These are phyloP conservation scores for Emergomyces orientalis DNA, from an alignment of 2,329 filamentous ascomycete genomes.

Conservation along the genomic window DNA sequence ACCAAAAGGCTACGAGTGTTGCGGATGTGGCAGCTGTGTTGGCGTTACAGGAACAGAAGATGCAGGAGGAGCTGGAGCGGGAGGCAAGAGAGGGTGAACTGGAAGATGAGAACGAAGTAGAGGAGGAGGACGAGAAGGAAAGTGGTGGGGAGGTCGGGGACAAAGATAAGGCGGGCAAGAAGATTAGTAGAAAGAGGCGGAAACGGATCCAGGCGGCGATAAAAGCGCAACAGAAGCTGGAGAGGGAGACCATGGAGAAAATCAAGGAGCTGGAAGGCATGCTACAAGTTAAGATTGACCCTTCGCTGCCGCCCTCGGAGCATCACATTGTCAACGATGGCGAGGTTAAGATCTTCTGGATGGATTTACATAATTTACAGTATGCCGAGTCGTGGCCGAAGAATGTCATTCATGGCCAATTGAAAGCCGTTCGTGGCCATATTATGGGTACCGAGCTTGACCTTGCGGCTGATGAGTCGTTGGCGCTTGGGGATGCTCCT, in stretches of 20 bases:
- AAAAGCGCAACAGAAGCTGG: constrained; percentile 19
- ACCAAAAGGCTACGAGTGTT: constrained; percentile 55
- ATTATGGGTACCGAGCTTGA: constrained; percentile 22
- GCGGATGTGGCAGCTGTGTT: constrained; percentile 53
- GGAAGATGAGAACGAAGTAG: constrained; percentile 10
- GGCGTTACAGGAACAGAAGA: constrained; percentile 37
- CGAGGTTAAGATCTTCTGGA: constrained; percentile 39
- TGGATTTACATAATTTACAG: constrained; percentile 36
- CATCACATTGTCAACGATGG: constrained; percentile 22
- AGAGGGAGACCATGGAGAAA: constrained; percentile 19
- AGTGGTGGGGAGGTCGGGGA: constrained; percentile 17
- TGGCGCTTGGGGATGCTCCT: background rate
- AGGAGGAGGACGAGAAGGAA: constrained; percentile 14
- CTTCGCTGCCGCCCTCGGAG: constrained; percentile 13
- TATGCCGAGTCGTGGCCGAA: constrained; percentile 36
- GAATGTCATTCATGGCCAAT: constrained; percentile 35
- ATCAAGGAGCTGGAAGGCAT: constrained; percentile 20
- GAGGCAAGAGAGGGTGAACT: constrained; percentile 12
- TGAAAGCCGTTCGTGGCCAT: constrained; percentile 30
- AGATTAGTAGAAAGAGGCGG: constrained; percentile 24
- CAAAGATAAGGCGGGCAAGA: constrained; percentile 20
- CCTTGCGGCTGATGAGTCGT: background rate
- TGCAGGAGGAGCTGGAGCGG: constrained; percentile 16
- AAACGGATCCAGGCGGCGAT: constrained; percentile 26
- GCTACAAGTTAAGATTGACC: constrained; percentile 25